Conservation (phyloP, 345 rosid species). For the Arabis hirsuta region DNA sequence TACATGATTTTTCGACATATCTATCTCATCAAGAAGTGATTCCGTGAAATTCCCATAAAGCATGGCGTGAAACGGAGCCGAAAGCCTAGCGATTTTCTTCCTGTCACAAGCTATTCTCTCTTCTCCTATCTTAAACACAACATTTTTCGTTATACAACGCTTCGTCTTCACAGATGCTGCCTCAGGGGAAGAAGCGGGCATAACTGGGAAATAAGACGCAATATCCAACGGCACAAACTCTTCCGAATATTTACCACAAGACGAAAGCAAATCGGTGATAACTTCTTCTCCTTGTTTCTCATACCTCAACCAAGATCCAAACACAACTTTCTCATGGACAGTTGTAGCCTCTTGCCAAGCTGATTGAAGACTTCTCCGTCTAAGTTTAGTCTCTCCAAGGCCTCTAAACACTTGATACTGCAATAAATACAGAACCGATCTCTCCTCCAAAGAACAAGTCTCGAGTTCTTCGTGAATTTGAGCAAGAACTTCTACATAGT, state of each 20-base stretch:
- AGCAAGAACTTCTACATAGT: constrained; percentile 94
- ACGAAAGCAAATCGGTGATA: constrained; percentile 75
- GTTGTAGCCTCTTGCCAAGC: constrained; percentile 89
- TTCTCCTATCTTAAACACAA: constrained; percentile 69
- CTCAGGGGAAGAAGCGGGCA: constrained; percentile 47
- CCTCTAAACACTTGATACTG: constrained; percentile 93
- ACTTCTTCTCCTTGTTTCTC: constrained; percentile 92
- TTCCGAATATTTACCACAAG: constrained; percentile 71
- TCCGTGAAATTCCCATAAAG: constrained; percentile 92
- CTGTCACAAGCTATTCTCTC: constrained; percentile 83
- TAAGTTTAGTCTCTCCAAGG: constrained; percentile 83
- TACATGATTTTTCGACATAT: constrained; percentile 84
- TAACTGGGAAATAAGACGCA: constrained; percentile 56
- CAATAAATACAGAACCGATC: constrained; percentile 70
- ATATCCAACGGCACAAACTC: constrained; percentile 78
- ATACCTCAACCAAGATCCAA: constrained; percentile 90
- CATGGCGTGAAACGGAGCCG: constrained; percentile 90
- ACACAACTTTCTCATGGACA: constrained; percentile 88
- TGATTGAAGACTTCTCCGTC: constrained; percentile 83
- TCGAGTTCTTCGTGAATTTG: constrained; percentile 97
- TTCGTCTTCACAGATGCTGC: constrained; percentile 42
- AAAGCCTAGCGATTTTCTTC: constrained; percentile 77
- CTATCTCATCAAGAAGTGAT: constrained; percentile 72
- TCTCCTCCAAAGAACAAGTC: constrained; percentile 66
- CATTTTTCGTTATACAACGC: constrained; percentile 45